Percentiles rank a stretch among this genome's conserved stretches.
Evolutionary conservation across 371 early-diverging fungal genomes (phyloP).

Genomic region (Rhizopus sp.): DNA sequence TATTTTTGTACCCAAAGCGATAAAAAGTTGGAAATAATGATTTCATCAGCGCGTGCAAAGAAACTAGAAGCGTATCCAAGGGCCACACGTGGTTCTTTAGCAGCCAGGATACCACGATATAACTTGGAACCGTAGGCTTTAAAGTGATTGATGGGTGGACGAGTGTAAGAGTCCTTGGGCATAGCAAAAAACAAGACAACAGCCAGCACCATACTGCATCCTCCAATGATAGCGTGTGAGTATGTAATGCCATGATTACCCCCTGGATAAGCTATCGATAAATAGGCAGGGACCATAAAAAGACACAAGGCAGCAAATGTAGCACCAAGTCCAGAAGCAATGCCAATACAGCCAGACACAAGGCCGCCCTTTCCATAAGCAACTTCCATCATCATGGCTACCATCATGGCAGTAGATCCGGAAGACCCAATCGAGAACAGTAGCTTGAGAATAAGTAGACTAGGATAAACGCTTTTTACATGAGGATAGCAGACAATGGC

Average conservation of each 20-base stretch:
- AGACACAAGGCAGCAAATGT: slow-evolving; percentile 50
- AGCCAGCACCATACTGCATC: slow-evolving; percentile 32
- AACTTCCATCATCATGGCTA: slow-evolving; percentile 56
- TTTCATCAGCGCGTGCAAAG: slow-evolving; percentile 77
- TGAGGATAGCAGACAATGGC: slow-evolving; percentile 49
- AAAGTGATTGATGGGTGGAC: slow-evolving; percentile 13
- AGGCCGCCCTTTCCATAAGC: slow-evolving; percentile 52
- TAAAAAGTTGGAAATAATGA: slow-evolving; percentile 74
- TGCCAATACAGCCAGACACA: slow-evolving; percentile 55
- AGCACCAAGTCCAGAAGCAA: slow-evolving; percentile 56
- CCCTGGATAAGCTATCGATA: slow-evolving; percentile 18
- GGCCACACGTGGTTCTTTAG: slow-evolving; percentile 59
- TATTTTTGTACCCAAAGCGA: slow-evolving; percentile 73
- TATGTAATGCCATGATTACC: slow-evolving; percentile 31
- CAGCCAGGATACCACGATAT: slow-evolving; percentile 40
- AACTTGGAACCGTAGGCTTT: slow-evolving; percentile 11
- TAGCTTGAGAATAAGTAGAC: slow-evolving; percentile 52
- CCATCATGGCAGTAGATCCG: slow-evolving; percentile 72
- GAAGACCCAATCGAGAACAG: slow-evolving; percentile 71
- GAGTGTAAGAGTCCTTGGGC: slow-evolving; percentile 29
- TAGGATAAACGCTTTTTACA: slow-evolving; percentile 53
- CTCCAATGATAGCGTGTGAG: slow-evolving; percentile 44
- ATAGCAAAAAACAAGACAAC: slow-evolving; percentile 38
- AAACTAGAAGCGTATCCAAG: slow-evolving; percentile 64
- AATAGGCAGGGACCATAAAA: slow-evolving; percentile 42